Percentiles rank a stretch among this genome's conserved stretches.
phyloP scores from a whole-genome alignment of 148 eudicot genomes.

The Vaccinium corymbosum region DNA sequence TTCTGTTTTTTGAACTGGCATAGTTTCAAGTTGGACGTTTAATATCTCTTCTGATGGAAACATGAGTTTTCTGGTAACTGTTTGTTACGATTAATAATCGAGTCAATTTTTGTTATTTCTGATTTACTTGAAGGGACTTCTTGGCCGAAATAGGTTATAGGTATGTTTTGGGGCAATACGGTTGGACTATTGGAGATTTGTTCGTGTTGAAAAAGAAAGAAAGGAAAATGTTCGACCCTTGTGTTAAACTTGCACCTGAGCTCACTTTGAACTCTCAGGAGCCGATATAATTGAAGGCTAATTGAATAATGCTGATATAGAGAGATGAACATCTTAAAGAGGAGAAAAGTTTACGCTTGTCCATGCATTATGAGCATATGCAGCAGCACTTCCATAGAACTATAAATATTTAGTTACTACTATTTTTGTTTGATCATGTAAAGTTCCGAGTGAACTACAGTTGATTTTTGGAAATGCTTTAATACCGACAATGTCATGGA shows the following conservation, averaged over 20 bases:
- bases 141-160: background rate
- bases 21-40: background rate
- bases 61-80: too few species aligned
- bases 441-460: background rate
- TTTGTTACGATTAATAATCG: background rate
- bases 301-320: too few species aligned
- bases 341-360: slow-evolving; percentile 1
- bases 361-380: background rate
- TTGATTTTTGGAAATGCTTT: background rate
- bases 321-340: background rate
- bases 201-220: background rate
- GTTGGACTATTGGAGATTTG: background rate
- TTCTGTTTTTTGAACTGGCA: slow-evolving; percentile 1
- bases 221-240: background rate
- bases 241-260: slow-evolving; percentile 7
- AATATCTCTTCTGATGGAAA: background rate
- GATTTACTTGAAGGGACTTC: background rate
- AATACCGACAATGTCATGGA: background rate
- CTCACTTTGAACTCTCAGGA: background rate
- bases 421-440: background rate
- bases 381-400: background rate
- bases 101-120: background rate
- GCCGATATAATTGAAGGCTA: background rate
- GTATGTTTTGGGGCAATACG: background rate
- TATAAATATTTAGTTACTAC: background rate